Percentiles rank a stretch among this genome's conserved stretches.
Conservation (phyloP, 257 asterid species). For the Capsicum pubescens region DNA sequence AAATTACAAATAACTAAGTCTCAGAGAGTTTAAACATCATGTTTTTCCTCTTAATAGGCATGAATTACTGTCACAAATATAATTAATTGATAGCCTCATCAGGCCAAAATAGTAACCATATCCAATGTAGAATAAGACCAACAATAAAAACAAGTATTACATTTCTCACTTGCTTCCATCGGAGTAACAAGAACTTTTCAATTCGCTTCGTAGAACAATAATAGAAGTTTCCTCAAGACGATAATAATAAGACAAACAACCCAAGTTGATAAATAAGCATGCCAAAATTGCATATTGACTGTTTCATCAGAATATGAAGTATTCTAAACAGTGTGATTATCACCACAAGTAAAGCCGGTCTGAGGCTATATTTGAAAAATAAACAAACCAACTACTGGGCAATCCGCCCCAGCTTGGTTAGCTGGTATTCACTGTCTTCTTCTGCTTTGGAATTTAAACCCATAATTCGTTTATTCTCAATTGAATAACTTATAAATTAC, state of each 20-base stretch:
- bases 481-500: slow-evolving; percentile 3
- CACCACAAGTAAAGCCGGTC: background rate
- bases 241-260: background rate
- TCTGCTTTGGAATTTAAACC: slow-evolving; percentile 27
- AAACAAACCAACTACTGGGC: slow-evolving; percentile 20
- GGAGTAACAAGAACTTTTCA: background rate
- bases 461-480: slow-evolving; percentile 18
- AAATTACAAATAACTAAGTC: background rate
- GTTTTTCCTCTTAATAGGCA: background rate
- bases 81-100: slow-evolving; percentile 5
- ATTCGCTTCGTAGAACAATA: background rate
- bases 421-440: slow-evolving; percentile 33
- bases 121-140: background rate
- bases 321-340: slow-evolving; percentile 12
- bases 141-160: background rate
- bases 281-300: background rate
- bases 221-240: background rate
- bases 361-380: background rate
- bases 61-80: background rate
- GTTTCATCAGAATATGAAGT: background rate
- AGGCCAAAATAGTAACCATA: background rate
- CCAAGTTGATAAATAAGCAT: background rate
- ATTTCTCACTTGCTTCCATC: slow-evolving; percentile 23
- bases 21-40: background rate
- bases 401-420: slow-evolving; percentile 39